Base-by-base conservation (phyloP, 1,139 yeast genomes). In the Geotrichum histeridarum region DNA sequence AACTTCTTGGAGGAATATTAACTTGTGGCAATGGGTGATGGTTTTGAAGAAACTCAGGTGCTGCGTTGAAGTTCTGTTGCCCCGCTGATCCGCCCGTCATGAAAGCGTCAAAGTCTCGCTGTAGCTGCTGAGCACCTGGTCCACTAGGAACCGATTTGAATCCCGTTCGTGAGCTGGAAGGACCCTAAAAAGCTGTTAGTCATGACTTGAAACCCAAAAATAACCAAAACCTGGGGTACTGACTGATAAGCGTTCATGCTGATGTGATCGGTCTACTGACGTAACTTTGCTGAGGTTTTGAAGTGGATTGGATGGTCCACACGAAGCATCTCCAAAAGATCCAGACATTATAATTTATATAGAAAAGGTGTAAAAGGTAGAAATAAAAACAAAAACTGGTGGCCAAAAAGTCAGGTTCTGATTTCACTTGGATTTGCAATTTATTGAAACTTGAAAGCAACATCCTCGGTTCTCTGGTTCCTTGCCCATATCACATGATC, bases 261-360 rank as follows among this genome's bases (percentile, higher is more conserved):
- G 71, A 27, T 64, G 60, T 14, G 70, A 57, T 15, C 61, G 54
- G 44, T 67, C 70, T 2, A 60, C 57, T 5, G 57, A 54, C 3
- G 64, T 55, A 39, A 68, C 70, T 57, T 68, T 67, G 42, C 64
- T 63, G 30, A 70, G 53, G 53, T 59, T 60, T 50, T 65, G 66
- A 36, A 68, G 62, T 4, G 74, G 67, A 53, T 69, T 70, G 4
- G 70, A 61, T 0, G 73, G 73, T 18, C 73, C 73, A 54, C 73
- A 70, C 14, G 64, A 57, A 14, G 27, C 32, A 36, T 54, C 51
- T 32, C 43, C 53, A 17, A 42, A 27, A 14, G 49, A 17, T 22
- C 48, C 50, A 2, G 57, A 54, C 57, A 54, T 54, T 12, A 37
- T 47, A 32, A 42, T 17, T 4, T 42, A n/a, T 3, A 4, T 6